These are phyloP conservation scores for Dactylorhiza incarnata DNA, from an alignment of 106 monocot species.

Conservation along the genomic window DNA sequence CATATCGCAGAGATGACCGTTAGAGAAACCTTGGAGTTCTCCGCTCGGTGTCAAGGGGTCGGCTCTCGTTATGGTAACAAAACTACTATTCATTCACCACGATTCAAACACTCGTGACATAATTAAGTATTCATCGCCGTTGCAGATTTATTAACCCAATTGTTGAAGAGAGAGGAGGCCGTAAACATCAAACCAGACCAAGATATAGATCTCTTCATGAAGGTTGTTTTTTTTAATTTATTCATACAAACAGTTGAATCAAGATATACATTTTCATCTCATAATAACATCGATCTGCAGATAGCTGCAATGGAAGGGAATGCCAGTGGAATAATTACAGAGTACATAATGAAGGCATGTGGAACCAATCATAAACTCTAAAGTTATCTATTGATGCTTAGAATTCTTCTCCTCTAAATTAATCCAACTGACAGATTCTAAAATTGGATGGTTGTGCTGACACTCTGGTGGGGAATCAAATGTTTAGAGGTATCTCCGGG, in stretches of 20 bases:
- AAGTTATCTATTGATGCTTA: too few relatives aligned
- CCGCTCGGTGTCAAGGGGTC: not conserved
- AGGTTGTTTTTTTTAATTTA: not conserved
- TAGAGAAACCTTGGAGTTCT: not conserved
- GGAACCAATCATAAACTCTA: too few relatives aligned
- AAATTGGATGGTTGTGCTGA: conserved; percentile 31
- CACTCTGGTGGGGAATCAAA: conserved; percentile 36
- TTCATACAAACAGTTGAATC: not conserved
- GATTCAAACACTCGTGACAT: not conserved
- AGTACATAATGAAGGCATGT: conserved; percentile 35
- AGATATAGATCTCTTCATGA: not conserved
- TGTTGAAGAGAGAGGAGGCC: not conserved
- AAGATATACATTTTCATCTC: not conserved
- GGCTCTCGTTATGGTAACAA: not conserved
- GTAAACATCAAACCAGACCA: not conserved
- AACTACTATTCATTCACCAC: not conserved
- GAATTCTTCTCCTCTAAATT: not conserved
- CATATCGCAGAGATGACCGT: not conserved
- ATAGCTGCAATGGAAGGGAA: conserved; percentile 25
- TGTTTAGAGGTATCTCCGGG: conserved; percentile 37
- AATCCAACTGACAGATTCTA: conserved; percentile 21
- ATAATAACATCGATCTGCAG: not conserved
- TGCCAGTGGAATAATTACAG: conserved; percentile 22
- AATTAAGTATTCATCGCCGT: too few relatives aligned
- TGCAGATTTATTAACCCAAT: not conserved